phyloP scores from a whole-genome alignment of 2,329 filamentous ascomycete genomes.

The Neonectria coccinea region DNA sequence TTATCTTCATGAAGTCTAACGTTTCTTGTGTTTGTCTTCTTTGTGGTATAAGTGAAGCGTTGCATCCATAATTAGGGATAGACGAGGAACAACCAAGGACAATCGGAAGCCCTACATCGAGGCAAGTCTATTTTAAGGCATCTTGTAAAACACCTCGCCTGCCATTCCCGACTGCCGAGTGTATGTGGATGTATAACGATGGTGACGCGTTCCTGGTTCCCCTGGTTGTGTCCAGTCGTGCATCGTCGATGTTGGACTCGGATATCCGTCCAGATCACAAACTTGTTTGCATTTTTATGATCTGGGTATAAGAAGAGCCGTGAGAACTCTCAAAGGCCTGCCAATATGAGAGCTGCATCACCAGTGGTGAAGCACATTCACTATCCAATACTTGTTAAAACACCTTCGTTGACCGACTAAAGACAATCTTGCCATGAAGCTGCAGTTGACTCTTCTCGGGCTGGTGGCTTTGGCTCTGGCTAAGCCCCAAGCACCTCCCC shows the following conservation, averaged over 20 bases:
- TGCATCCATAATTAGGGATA: background rate
- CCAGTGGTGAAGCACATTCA: background rate
- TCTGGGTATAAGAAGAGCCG: constrained; percentile 3
- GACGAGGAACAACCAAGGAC: background rate
- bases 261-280: background rate
- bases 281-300: background rate
- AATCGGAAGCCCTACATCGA: background rate
- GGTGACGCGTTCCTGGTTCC: constrained; percentile 15
- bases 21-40: background rate
- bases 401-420: background rate
- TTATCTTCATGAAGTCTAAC: background rate
- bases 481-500: constrained; percentile 40
- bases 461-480: constrained; percentile 42
- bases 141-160: background rate
- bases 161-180: constrained; percentile 13
- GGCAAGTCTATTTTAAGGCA: background rate
- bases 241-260: background rate
- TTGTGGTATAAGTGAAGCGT: background rate
- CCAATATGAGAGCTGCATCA: background rate
- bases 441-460: constrained; percentile 36
- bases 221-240: background rate
- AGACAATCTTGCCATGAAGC: constrained; percentile 40
- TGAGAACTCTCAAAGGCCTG: background rate
- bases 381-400: background rate
- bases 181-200: constrained; percentile 21